These are phyloP conservation scores for Rhynchosporium secalis DNA, from an alignment of 2,329 filamentous ascomycete species.

Conservation along the genomic window DNA sequence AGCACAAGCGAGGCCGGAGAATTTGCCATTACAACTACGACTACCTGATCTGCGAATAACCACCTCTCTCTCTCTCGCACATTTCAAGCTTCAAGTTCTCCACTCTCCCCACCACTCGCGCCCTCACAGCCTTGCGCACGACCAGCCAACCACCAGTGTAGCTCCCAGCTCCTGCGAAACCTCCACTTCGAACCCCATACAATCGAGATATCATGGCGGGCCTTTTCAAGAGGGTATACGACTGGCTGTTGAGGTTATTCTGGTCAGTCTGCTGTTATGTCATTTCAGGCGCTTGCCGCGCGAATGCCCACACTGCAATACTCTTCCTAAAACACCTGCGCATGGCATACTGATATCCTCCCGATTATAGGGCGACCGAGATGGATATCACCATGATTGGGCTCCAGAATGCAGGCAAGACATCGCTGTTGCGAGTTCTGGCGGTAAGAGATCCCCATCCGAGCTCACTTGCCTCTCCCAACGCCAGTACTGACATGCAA, in stretches of 20 bases:
- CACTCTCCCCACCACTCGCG: slow-evolving; percentile 22
- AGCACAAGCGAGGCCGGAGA: neutral
- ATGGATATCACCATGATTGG: slow-evolving; percentile 99
- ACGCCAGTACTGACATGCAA: slow-evolving; percentile 40
- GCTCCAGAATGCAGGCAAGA: slow-evolving; percentile 97
- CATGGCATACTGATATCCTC: slow-evolving; percentile 13
- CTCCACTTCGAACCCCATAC: slow-evolving; percentile 16
- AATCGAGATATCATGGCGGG: slow-evolving; percentile 69
- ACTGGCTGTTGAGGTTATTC: slow-evolving; percentile 97
- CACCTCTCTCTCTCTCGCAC: neutral
- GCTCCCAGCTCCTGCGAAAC: neutral
- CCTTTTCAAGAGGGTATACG: slow-evolving; percentile 91
- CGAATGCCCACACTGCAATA: slow-evolving; percentile 18
- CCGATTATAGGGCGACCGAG: slow-evolving; percentile 78
- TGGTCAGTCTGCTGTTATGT: slow-evolving; percentile 63
- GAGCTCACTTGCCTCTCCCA: slow-evolving; percentile 13
- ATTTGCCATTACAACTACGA: slow-evolving; percentile 9
- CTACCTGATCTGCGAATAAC: slow-evolving; percentile 19
- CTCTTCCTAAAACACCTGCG: neutral
- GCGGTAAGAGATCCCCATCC: slow-evolving; percentile 67
- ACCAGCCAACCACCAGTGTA: slow-evolving; percentile 25
- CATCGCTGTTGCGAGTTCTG: slow-evolving; percentile 87
- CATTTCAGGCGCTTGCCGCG: slow-evolving; percentile 17
- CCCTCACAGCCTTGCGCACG: slow-evolving; percentile 34
- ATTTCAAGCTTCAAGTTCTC: slow-evolving; percentile 23